Conservation (phyloP, 23 red algal genomes). For the Gracilaria caudata region DNA sequence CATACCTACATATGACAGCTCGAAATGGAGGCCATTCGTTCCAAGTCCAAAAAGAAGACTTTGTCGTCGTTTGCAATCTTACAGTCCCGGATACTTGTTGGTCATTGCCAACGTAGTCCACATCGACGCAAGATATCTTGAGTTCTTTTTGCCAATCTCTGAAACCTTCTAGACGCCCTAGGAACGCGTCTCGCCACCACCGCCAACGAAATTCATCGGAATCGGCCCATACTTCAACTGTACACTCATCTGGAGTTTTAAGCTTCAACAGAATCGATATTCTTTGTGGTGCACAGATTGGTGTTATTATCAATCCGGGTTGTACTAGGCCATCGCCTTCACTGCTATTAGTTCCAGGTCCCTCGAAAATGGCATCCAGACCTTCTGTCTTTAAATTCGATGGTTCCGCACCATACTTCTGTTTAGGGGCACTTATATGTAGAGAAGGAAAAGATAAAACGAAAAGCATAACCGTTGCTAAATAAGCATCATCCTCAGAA, state of each 20-base stretch:
- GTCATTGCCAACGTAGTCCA: not conserved
- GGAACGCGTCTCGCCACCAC: slow-evolving; percentile 29
- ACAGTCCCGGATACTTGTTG: not conserved
- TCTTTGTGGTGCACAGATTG: slow-evolving; percentile 12
- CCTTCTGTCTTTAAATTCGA: not conserved
- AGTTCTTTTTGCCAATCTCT: slow-evolving; percentile 12
- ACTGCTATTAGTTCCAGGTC: not conserved
- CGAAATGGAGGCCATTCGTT: slow-evolving; percentile 35
- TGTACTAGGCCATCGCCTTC: not conserved
- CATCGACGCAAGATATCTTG: not conserved
- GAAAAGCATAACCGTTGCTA: slow-evolving; percentile 11
- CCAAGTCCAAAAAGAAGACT: slow-evolving; percentile 8
- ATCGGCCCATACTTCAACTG: not conserved
- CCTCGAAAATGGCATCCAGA: not conserved
- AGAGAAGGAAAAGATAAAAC: slow-evolving; percentile 19
- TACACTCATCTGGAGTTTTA: slow-evolving; percentile 6
- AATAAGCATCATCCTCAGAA: not conserved
- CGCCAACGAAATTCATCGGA: slow-evolving; percentile 2
- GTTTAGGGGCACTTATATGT: not conserved
- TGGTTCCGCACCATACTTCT: not conserved
- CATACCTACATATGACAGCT: slow-evolving; percentile 30
- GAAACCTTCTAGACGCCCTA: slow-evolving; percentile 16
- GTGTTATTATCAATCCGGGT: not conserved
- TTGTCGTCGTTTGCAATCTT: slow-evolving; percentile 7
- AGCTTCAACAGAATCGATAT: not conserved